Base-by-base conservation (phyloP, 345 rosid genomes). In the Adansonia digitata region DNA sequence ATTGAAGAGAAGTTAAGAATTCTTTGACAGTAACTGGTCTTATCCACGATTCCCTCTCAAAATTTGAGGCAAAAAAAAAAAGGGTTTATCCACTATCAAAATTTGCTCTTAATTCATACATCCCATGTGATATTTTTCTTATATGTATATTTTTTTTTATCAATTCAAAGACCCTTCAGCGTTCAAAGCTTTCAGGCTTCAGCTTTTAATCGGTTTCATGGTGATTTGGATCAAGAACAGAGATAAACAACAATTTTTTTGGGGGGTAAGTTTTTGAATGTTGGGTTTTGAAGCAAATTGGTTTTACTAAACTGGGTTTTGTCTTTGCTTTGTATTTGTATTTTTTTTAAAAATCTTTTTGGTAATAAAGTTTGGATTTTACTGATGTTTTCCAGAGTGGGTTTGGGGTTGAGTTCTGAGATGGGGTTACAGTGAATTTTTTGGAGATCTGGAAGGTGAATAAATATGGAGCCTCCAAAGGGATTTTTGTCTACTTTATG, bases 391-490 rank as follows among this genome's bases (percentile, higher is more conserved):
- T 45, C 48, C 39, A 17, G 72, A 66, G 63, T 74, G 72, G 72
- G 63, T 74, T 45, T 26, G 13, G 35, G 74, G 59, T 72, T 65
- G 69, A 74, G 57, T 42, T 70, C 15, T 63, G 76, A 76, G 73
- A 84, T 63, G 82, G 77, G 75, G 78, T 79, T 84, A 17, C 77
- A 31, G 61, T 84, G 77, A 73, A 49, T 72, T 56, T 80, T 62
- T 61, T 55, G 75, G 79, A 72, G 80, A 78, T 83, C 85, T 81
- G 65, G 70, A 22, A 63, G 56, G 29, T 66, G 27, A 80, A 12
- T 10, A 73, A 46, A 69, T 29, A 94, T 95, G 98, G 97, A 90
- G 88, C 97, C 97, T 73, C 93, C 97, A 60, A 82, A 39, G 43
- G 99, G 97, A 48, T 43, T 90, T 66, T 79, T 82, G 76, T 79